Percentiles rank a stretch among this genome's conserved stretches.
Evolutionary conservation across 805 yeast genomes (phyloP).

Genomic region (Wickerhamomyces xylosicus): DNA sequence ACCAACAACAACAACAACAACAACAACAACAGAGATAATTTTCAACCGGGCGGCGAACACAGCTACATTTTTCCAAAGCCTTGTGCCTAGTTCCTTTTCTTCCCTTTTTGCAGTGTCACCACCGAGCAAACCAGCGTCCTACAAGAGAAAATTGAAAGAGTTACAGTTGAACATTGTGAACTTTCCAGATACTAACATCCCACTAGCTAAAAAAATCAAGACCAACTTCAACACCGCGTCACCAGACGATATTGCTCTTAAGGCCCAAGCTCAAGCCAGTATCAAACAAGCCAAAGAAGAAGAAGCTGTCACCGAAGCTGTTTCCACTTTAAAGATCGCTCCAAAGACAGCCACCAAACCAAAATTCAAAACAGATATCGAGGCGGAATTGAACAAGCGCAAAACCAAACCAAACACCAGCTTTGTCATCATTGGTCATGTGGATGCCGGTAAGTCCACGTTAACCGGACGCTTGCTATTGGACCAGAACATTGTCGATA

Average conservation of each 20-base stretch:
- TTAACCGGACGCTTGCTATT: slow-evolving; percentile 96
- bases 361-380: slow-evolving; percentile 19
- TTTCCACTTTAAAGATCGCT: slow-evolving; percentile 9
- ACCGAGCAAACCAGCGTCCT: slow-evolving; percentile 1
- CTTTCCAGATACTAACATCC: slow-evolving; percentile 27
- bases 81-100: background rate
- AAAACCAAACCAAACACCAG: slow-evolving; percentile 90
- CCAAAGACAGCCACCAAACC: slow-evolving; percentile 16
- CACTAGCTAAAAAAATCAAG: slow-evolving; percentile 28
- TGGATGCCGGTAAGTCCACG: slow-evolving; percentile 98
- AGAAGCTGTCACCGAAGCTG: slow-evolving; percentile 15
- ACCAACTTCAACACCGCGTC: slow-evolving; percentile 58
- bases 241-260: slow-evolving; percentile 67
- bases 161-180: slow-evolving; percentile 21
- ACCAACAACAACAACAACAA: background rate
- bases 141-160: slow-evolving; percentile 17
- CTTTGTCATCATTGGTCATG: slow-evolving; percentile 99
- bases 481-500: slow-evolving; percentile 96
- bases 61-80: background rate
- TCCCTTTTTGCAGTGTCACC: background rate
- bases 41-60: too few relatives aligned
- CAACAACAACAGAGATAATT: too few relatives aligned
- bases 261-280: slow-evolving; percentile 45
- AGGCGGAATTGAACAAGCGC: slow-evolving; percentile 37
- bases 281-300: slow-evolving; percentile 23